phyloP scores from a whole-genome alignment of 345 rosid genomes.

The Murraya paniculata region DNA sequence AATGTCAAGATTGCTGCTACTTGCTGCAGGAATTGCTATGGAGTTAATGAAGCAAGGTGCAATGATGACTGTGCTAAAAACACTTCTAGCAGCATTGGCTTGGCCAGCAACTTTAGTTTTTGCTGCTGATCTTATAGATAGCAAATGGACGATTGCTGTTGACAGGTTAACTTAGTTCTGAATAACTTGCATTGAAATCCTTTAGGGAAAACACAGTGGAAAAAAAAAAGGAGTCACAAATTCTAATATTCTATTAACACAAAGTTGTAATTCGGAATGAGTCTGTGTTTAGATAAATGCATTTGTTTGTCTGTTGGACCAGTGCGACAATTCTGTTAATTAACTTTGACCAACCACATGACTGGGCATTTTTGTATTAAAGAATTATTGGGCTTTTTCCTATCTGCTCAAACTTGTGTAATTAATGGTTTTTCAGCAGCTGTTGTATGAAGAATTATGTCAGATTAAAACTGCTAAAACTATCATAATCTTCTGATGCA shows the following conservation, averaged over 20 bases:
- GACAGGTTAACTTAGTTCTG: conserved; percentile 57
- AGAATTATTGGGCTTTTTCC: background rate
- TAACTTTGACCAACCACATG: background rate
- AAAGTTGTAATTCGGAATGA: background rate
- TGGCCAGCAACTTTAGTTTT: conserved; percentile 83
- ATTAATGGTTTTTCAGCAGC: background rate
- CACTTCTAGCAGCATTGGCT: conserved; percentile 79
- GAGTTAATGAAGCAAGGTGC: conserved; percentile 96
- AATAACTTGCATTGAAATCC: background rate
- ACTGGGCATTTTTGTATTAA: background rate
- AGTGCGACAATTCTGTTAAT: background rate
- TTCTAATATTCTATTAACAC: background rate
- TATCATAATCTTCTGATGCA: background rate
- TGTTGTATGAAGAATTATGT: background rate
- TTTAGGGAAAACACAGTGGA: no score
- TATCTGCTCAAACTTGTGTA: background rate
- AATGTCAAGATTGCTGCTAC: conserved; percentile 18
- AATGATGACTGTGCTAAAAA: conserved; percentile 86
- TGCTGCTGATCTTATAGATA: conserved; percentile 90
- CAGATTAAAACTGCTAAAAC: background rate
- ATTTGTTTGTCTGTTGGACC: background rate
- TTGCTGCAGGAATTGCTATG: conserved; percentile 59
- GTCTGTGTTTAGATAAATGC: background rate
- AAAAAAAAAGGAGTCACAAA: no score
- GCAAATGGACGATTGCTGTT: conserved; percentile 88